phyloP scores from a whole-genome alignment of 2,329 filamentous ascomycete species.

The Pseudodiploospora longispora region DNA sequence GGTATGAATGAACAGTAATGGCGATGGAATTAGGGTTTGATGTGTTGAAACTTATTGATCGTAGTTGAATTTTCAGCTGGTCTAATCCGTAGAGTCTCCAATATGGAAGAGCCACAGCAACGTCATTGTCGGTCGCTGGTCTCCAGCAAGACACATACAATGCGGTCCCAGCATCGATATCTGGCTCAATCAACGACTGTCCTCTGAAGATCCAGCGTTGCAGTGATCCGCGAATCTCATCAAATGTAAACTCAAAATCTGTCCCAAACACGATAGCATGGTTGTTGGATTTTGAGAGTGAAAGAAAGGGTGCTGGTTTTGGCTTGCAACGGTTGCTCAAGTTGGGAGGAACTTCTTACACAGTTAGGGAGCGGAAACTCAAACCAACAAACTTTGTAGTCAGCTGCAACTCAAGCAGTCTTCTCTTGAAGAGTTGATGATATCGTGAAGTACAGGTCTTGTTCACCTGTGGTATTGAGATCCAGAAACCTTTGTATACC shows the following conservation, averaged over 20 bases:
- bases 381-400: slow-evolving; percentile 48
- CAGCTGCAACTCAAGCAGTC: slow-evolving; percentile 41
- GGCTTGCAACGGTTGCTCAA: neutral
- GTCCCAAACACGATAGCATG: slow-evolving; percentile 11
- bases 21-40: slow-evolving; percentile 36
- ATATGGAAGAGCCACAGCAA: slow-evolving; percentile 42
- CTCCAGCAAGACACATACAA: slow-evolving; percentile 49
- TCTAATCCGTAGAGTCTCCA: slow-evolving; percentile 49
- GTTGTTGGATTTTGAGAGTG: slow-evolving; percentile 9
- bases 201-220: slow-evolving; percentile 32
- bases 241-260: slow-evolving; percentile 34
- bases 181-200: slow-evolving; percentile 25
- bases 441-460: slow-evolving; percentile 39
- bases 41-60: slow-evolving; percentile 30
- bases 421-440: slow-evolving; percentile 33
- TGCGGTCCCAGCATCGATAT: slow-evolving; percentile 27
- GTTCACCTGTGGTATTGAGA: slow-evolving; percentile 18
- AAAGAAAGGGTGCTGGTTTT: slow-evolving; percentile 12
- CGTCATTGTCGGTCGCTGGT: slow-evolving; percentile 58
- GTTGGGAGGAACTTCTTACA: neutral
- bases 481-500: slow-evolving; percentile 21
- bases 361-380: slow-evolving; percentile 34
- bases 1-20: slow-evolving; percentile 44
- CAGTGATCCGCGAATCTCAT: slow-evolving; percentile 35
- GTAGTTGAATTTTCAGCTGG: slow-evolving; percentile 36